These are phyloP conservation scores for Hymenoscyphus fructigenus DNA, from an alignment of 2,329 filamentous ascomycete genomes.

Conservation along the genomic window DNA sequence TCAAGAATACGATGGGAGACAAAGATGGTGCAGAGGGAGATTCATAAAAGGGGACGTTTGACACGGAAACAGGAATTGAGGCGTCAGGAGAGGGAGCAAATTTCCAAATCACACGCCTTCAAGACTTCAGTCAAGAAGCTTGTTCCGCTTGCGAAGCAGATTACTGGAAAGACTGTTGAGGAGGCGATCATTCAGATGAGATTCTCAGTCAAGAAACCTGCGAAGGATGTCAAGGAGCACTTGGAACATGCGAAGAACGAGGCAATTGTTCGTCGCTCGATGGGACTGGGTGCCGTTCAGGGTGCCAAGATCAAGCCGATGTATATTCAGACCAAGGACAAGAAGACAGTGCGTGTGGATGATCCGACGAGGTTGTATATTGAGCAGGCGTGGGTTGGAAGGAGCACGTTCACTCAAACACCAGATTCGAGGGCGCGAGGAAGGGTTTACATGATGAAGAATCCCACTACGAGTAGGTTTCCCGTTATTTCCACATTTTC, in stretches of 20 bases:
- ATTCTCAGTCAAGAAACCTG: slow-evolving; percentile 91
- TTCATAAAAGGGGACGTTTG: slow-evolving; percentile 66
- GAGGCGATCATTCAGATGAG: slow-evolving; percentile 94
- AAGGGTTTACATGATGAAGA: slow-evolving; percentile 63
- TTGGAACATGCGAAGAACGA: slow-evolving; percentile 78
- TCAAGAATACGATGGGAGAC: slow-evolving; percentile 74
- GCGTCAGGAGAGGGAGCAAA: slow-evolving; percentile 57
- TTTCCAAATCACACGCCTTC: slow-evolving; percentile 66
- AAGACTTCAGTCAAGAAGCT: slow-evolving; percentile 93
- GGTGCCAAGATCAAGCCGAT: slow-evolving; percentile 42
- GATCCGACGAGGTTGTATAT: slow-evolving; percentile 86
- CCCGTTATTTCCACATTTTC: not conserved
- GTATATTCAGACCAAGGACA: slow-evolving; percentile 72
- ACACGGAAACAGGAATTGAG: slow-evolving; percentile 66
- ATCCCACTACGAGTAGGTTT: slow-evolving; percentile 72
- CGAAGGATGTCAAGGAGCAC: slow-evolving; percentile 74
- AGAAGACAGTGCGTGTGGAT: slow-evolving; percentile 66
- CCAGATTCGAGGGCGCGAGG: slow-evolving; percentile 77
- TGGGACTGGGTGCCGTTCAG: slow-evolving; percentile 63
- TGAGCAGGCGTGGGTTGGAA: slow-evolving; percentile 88
- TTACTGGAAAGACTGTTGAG: slow-evolving; percentile 88
- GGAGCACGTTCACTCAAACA: slow-evolving; percentile 58
- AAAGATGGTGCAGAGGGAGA: slow-evolving; percentile 76
- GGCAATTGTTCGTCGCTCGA: slow-evolving; percentile 76
- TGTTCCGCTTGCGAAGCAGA: slow-evolving; percentile 79